Conservation (phyloP, 768 basidiomycete species). For the Dendrothele bispora region DNA sequence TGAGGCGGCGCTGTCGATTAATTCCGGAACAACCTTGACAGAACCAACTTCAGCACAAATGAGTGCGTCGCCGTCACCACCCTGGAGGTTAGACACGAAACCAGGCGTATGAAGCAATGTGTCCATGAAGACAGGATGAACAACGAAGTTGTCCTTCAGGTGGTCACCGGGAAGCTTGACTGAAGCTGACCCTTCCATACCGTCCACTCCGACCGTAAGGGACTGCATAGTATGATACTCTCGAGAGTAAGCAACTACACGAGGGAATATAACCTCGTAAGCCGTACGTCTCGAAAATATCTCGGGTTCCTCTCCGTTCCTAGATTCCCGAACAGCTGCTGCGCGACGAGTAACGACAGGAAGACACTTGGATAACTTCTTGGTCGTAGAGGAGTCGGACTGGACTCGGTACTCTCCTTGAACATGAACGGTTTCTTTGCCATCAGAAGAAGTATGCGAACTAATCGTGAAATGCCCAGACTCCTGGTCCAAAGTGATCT, state of each 20-base stretch:
- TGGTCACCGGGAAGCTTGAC: slow-evolving; percentile 39
- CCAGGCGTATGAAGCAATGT: slow-evolving; percentile 70
- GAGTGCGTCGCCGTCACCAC: slow-evolving; percentile 50
- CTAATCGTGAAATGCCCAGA: slow-evolving; percentile 46
- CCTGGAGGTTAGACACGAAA: slow-evolving; percentile 64
- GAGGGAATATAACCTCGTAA: slow-evolving; percentile 69
- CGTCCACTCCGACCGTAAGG: slow-evolving; percentile 47
- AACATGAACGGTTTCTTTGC: slow-evolving; percentile 38
- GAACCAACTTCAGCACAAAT: slow-evolving; percentile 60
- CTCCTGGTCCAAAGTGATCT: slow-evolving; percentile 35
- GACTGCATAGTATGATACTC: slow-evolving; percentile 59
- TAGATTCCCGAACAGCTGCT: slow-evolving; percentile 26
- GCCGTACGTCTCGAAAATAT: slow-evolving; percentile 53
- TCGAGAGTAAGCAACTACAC: slow-evolving; percentile 62
- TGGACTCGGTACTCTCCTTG: slow-evolving; percentile 46
- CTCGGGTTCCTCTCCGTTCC: slow-evolving; percentile 31
- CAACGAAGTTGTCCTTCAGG: slow-evolving; percentile 33
- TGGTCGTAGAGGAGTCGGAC: slow-evolving; percentile 24
- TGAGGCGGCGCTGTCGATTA: slow-evolving; percentile 36
- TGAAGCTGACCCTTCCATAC: slow-evolving; percentile 51
- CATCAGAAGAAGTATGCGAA: slow-evolving; percentile 34
- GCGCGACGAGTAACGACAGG: slow-evolving; percentile 35
- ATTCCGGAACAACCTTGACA: slow-evolving; percentile 44
- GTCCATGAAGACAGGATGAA: slow-evolving; percentile 63
- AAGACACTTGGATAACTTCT: slow-evolving; percentile 37